phyloP scores from a whole-genome alignment of 805 yeast genomes.

The Pachysolen tannophilus region DNA sequence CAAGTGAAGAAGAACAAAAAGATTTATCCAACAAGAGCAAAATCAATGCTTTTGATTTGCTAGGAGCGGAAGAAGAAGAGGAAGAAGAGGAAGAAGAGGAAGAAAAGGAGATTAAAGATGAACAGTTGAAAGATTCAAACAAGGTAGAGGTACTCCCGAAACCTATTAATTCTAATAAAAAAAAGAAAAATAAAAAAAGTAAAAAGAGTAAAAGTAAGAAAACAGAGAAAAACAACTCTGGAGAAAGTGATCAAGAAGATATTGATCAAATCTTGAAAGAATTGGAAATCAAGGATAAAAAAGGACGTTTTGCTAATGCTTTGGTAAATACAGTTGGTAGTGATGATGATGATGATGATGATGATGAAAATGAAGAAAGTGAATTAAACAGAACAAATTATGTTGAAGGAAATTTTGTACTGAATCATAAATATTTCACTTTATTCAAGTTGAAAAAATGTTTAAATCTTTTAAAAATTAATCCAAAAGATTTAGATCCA shows the following conservation, averaged over 20 bases:
- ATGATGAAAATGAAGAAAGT: conserved; percentile 19
- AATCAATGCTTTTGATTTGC: conserved; percentile 38
- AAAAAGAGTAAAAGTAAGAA: conserved; percentile 16
- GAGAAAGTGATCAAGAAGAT: conserved; percentile 11
- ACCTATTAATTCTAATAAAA: conserved; percentile 1
- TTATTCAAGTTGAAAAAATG: conserved; percentile 31
- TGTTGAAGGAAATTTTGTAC: conserved; percentile 18
- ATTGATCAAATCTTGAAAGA: conserved; percentile 45
- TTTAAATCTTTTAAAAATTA: conserved; percentile 33
- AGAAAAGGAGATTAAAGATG: conserved; percentile 10
- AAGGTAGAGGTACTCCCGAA: neutral
- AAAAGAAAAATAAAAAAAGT: conserved; percentile 10
- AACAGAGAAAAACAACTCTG: conserved; percentile 10
- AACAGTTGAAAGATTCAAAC: conserved; percentile 4
- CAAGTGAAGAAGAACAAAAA: conserved; percentile 15
- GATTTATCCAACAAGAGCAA: conserved; percentile 8
- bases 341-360: conserved; percentile 14
- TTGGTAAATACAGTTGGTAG: too few species aligned
- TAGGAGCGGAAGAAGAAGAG: conserved; percentile 25
- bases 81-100: conserved; percentile 15
- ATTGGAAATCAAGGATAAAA: conserved; percentile 20
- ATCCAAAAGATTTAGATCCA: conserved; percentile 55
- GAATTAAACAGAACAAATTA: conserved; percentile 27
- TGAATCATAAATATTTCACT: conserved; percentile 33
- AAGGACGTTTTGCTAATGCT: too few species aligned